These are phyloP conservation scores for Boletales sp. DNA, from an alignment of 768 basidiomycete species.

Conservation along the genomic window DNA sequence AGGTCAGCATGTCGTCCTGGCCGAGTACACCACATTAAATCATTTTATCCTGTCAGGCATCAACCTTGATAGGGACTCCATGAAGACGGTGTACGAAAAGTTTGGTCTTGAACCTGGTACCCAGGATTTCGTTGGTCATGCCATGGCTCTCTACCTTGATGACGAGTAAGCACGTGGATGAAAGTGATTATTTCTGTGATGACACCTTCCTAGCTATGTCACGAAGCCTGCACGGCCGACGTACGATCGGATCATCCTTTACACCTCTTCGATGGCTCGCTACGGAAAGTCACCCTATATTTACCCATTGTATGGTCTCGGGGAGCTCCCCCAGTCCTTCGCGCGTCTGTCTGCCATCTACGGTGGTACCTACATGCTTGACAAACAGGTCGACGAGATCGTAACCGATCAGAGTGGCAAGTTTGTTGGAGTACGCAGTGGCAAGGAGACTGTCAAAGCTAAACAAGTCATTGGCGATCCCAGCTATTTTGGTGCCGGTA, in stretches of 20 bases:
- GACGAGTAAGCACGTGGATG: slow-evolving; percentile 69
- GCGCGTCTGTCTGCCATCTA: slow-evolving; percentile 98
- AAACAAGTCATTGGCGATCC: slow-evolving; percentile 98
- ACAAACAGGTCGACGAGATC: slow-evolving; percentile 90
- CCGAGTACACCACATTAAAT: background rate
- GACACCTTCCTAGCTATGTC: slow-evolving; percentile 65
- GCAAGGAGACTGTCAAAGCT: slow-evolving; percentile 89
- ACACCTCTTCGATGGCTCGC: slow-evolving; percentile 97
- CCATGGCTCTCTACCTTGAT: slow-evolving; percentile 97
- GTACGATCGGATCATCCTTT: slow-evolving; percentile 93
- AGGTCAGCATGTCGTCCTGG: slow-evolving; percentile 46
- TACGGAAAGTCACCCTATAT: slow-evolving; percentile 99
- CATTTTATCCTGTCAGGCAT: slow-evolving; percentile 49
- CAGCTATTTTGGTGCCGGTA: slow-evolving; percentile 87
- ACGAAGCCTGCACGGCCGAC: slow-evolving; percentile 85
- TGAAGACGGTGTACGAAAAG: slow-evolving; percentile 94
- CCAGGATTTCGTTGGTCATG: slow-evolving; percentile 98
- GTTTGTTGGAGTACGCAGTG: slow-evolving; percentile 90
- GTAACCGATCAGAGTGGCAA: slow-evolving; percentile 82
- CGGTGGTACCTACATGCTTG: slow-evolving; percentile 99
- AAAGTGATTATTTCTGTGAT: slow-evolving; percentile 1
- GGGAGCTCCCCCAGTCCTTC: slow-evolving; percentile 98
- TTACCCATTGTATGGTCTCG: slow-evolving; percentile 97
- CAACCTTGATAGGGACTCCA: slow-evolving; percentile 84
- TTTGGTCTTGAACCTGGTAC: slow-evolving; percentile 97